Evolutionary conservation across 2,329 filamentous ascomycete genomes (phyloP), one percentile per base, ranked within the genome.

Genomic region (Pseudogymnoascus destructans): DNA sequence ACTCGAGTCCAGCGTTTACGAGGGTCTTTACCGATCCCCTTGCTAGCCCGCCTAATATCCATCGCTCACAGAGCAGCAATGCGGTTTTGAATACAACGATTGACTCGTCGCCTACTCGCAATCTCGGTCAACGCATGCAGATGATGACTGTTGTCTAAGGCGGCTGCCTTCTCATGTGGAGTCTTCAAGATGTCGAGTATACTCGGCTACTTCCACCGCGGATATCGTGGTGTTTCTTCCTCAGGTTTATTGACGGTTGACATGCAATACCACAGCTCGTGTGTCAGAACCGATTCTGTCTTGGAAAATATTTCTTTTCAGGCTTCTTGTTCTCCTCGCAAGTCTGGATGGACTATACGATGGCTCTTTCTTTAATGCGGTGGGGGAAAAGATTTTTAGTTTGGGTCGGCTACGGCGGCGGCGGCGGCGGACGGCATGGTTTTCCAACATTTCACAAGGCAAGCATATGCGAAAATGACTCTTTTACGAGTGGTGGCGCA

Each of bases 1-100:
- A 82, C 57, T 81, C 79, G 2, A 85, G 81, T 64, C 82, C 82
- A n/a, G 82, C 82, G 0, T 86, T 86, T 62, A 85, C 81, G 2
- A 73, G 79, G 21, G 80, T 86, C 35, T 86, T 86, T 64, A 80
- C 82, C 8, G 80, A 84, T 46, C 81, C 82, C 0, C 74, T 75
- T 36, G 74, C 77, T 49, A 82, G 76, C 60, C 78, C 80, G 3
- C 74, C 79, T 19, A 73, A 76, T 59, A 66, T 76, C 7, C 72
- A 73, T 25, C 76, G 77, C 63, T 80, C 74, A 61, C 78, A 77
- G 32, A 80, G 78, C 64, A 79, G 73, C 63, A 80, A 74, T 61
- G 77, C 80, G 1, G 71, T 77, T 1, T 70, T 79, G 57, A 75
- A 75, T 57, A 70, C 73, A 13, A 78, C 81, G 11, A 72, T 79